Evolutionary conservation across 495 filamentous ascomycete species (phyloP), one percentile per base, ranked within the genome.

Genomic region (Hypomontagnella monticulosa): DNA sequence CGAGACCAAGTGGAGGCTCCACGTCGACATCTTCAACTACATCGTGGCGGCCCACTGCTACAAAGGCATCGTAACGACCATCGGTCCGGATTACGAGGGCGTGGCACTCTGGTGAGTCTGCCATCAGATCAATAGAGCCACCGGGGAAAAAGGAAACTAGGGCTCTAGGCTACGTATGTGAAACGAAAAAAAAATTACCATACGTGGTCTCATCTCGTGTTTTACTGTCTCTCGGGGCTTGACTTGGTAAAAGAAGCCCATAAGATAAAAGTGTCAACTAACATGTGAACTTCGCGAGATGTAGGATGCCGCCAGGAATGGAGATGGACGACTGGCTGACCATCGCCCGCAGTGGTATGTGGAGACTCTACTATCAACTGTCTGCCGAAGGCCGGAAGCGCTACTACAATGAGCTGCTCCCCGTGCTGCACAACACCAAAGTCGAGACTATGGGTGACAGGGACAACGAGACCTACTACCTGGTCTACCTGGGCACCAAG

Each of bases 401-500:
- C 60, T 91, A 90, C 81, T 92, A 89, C 77, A 76, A 79, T 50
- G 91, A 94, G 75, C 90, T 94, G 74, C 70, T 92, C 32, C 90
- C 91, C 47, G 79, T 91, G 19, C 82, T 94, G 55, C 88, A 92
- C 77, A 78, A 89, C 59, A 87, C 88, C 69, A 93, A 92, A 77
- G 77, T 78, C 44, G 79, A 82, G 51, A 77, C 87, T 41, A 81
- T 94, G 66, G 88, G 87, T 34, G 81, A 83, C 32, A 78, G 83
- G 33, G 87, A 91, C 69, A 73, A 86, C 57, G 81, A 84, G 64
- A 89, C 84, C 69, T 88, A 84, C 74, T 93, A 93, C 72, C 83
- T 94, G 19, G 90, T 93, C 12, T 93, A 92, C 75, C 76, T 94
- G 63, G 91, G 91, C 59, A 91, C 89, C 61, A 87, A 85, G 71